Conservation (phyloP, 2,329 filamentous ascomycete species). For the Alternaria sp. region DNA sequence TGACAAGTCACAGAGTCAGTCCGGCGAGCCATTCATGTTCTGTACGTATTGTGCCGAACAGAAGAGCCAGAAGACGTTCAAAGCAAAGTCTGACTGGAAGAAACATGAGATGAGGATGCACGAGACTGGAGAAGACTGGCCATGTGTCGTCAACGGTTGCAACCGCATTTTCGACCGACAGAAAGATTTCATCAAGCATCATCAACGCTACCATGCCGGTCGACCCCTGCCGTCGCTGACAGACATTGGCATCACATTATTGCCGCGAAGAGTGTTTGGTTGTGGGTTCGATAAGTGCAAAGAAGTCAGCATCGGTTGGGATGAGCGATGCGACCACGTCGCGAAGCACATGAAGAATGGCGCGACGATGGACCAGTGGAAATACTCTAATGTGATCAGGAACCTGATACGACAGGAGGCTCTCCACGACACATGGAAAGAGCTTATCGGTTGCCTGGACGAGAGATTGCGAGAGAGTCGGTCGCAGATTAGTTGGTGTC, state of each 20-base stretch:
- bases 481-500: slow-evolving; percentile 48
- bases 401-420: slow-evolving; percentile 48
- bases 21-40: slow-evolving; percentile 46
- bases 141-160: slow-evolving; percentile 43
- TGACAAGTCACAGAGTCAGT: slow-evolving; percentile 29
- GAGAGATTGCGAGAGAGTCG: slow-evolving; percentile 41
- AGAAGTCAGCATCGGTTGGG: slow-evolving; percentile 48
- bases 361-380: slow-evolving; percentile 43
- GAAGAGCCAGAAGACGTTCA: slow-evolving; percentile 45
- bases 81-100: slow-evolving; percentile 50
- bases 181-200: slow-evolving; percentile 47
- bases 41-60: slow-evolving; percentile 48
- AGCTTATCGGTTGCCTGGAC: slow-evolving; percentile 41
- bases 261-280: slow-evolving; percentile 45
- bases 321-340: slow-evolving; percentile 48
- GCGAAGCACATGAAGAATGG: slow-evolving; percentile 50
- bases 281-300: slow-evolving; percentile 50
- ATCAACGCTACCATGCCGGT: slow-evolving; percentile 46
- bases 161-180: slow-evolving; percentile 46
- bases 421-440: slow-evolving; percentile 47
- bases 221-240: slow-evolving; percentile 44
- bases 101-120: slow-evolving; percentile 50
- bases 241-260: slow-evolving; percentile 42
- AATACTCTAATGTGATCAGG: slow-evolving; percentile 47
- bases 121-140: slow-evolving; percentile 49